A percentile compares a stretch with the other conserved stretches of the same genome.
These are phyloP conservation scores for Powellomyces hirtus DNA, from an alignment of 192 early-diverging fungal genomes.

Conservation along the genomic window DNA sequence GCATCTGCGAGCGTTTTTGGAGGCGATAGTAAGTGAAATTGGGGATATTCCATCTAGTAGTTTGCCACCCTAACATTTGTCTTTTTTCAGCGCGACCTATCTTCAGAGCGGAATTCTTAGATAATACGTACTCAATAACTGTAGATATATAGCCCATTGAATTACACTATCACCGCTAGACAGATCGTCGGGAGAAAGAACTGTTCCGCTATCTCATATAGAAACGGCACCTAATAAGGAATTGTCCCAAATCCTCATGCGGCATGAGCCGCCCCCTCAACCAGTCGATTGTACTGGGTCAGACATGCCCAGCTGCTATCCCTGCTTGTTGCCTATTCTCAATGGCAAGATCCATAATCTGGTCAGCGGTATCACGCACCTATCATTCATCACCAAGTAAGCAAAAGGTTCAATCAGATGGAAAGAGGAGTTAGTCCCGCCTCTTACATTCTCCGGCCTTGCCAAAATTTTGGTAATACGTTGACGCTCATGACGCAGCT, in stretches of 20 bases:
- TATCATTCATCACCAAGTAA: not conserved
- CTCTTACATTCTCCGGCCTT: constrained; percentile 14
- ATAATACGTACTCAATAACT: too few relatives aligned
- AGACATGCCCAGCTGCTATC: not conserved
- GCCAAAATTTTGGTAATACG: constrained; percentile 11
- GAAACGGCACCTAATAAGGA: too few relatives aligned
- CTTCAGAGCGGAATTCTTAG: not conserved
- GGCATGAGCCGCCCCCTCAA: too few relatives aligned
- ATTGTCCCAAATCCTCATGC: too few relatives aligned
- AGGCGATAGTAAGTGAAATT: constrained; percentile 43
- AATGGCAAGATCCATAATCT: constrained; percentile 1
- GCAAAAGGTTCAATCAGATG: not conserved
- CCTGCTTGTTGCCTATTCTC: not conserved
- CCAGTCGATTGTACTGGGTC: too few relatives aligned
- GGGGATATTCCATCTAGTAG: not conserved
- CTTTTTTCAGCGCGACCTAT: constrained; percentile 10
- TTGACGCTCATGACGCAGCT: constrained; percentile 9
- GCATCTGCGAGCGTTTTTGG: constrained; percentile 44
- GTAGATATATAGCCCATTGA: too few relatives aligned
- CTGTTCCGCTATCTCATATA: too few relatives aligned
- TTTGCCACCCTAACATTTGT: not conserved
- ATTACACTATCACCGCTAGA: too few relatives aligned
- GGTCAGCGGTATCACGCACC: constrained; percentile 3
- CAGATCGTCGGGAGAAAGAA: too few relatives aligned
- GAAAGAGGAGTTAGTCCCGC: not conserved